phyloP scores from a whole-genome alignment of 2,329 filamentous ascomycete species.

The Verruconis gallopava region DNA sequence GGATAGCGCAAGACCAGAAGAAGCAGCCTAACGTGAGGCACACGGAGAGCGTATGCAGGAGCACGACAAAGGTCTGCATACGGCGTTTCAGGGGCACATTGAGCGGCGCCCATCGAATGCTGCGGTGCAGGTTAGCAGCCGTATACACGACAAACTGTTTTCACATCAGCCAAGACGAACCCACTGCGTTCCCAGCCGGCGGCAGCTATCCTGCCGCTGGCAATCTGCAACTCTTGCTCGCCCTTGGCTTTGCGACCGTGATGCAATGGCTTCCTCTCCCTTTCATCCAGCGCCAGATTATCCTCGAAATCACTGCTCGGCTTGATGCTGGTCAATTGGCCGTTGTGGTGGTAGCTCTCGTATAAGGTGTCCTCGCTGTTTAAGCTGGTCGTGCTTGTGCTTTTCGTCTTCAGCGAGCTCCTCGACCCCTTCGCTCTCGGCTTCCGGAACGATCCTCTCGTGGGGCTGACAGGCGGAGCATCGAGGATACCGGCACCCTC shows the following conservation, averaged over 20 bases:
- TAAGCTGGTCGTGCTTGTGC: conserved; percentile 8
- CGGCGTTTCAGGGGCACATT: conserved; percentile 45
- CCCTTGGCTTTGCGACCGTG: conserved; percentile 13
- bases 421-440: conserved; percentile 1
- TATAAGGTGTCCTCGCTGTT: conserved; percentile 22
- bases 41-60: conserved; percentile 37
- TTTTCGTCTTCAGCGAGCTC: conserved; percentile 11
- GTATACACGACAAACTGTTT: conserved; percentile 4
- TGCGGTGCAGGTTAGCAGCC: conserved; percentile 16
- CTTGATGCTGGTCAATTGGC: conserved; percentile 33
- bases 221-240: conserved; percentile 28
- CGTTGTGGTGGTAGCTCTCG: conserved; percentile 32
- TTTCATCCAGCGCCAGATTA: conserved; percentile 19
- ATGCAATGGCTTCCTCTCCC: conserved; percentile 13
- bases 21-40: conserved; percentile 54
- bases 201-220: conserved; percentile 40
- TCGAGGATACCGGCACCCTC: conserved; percentile 15
- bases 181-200: conserved; percentile 39
- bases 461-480: conserved; percentile 16
- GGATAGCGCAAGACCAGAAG: conserved; percentile 83
- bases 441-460: conserved; percentile 3
- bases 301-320: conserved; percentile 26
- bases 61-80: conserved; percentile 36
- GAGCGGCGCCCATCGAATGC: conserved; percentile 80
- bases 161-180: conserved; percentile 12